Evolutionary conservation across 139 green algal species (phyloP), one percentile per base, ranked within the genome.

Genomic region (Zygnema circumcarinatum): DNA sequence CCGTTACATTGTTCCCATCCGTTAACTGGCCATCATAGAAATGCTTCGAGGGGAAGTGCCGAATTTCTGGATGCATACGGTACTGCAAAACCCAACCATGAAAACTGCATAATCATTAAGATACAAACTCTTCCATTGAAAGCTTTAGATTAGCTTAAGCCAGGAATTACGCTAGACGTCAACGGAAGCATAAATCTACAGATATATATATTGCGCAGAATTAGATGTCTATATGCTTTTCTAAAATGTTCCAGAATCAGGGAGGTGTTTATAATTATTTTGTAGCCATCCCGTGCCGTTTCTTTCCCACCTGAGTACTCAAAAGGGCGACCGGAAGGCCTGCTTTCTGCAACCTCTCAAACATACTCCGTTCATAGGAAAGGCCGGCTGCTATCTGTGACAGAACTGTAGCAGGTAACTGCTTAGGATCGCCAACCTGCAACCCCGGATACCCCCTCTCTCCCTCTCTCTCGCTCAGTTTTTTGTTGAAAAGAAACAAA

Each of bases 11-110:
- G 29, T 76, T 22, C 1, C 53, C 95, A 75, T 97, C 94, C 68
- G 89, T 86, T 38, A 97, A 92, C 1, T 79, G 52, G 80, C 88
- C 91, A 25, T 93, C 52, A 86, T 98, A 98, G 79, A 98, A 98
- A 88, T 93, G 91, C 1, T 52, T 69, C 1, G 92, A 96, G 2
- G 95, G 95, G 82, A 98, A 98, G 76, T 80, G 35, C 29, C 96
- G 89, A 79, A 98, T 98, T 35, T 93, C 87, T 2, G 96, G 96
- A 87, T 98, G 95, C 96, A 98, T 98, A 85, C 96, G 94, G 91
- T 98, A 98, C 79, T 87, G 73, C 22, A 74, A 83, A 38, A 25
- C 38, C 69, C 69, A 3, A n/a, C n/a, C 54, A 42, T 38, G 7
- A 42, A 96, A 90, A 87, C 96, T 62, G 16, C 16, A 62, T 16